These are phyloP conservation scores for Cryptococcus amylolentus DNA, from an alignment of 1,284 basidiomycete genomes.

Conservation along the genomic window DNA sequence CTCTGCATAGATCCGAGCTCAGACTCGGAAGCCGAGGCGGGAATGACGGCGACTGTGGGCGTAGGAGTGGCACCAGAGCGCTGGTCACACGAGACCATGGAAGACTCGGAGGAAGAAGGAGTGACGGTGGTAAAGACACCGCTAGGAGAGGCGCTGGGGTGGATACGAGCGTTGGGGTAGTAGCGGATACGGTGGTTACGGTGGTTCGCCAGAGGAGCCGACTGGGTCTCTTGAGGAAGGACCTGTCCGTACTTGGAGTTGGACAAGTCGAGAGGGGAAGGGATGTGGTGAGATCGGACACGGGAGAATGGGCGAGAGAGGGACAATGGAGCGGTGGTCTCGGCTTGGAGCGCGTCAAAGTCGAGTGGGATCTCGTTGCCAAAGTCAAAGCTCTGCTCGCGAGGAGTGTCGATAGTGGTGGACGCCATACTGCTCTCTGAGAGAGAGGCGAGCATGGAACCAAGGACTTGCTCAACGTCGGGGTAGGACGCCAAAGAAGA, in stretches of 20 bases:
- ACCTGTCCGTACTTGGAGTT: conserved; percentile 2
- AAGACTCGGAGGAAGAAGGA: conserved; percentile 7
- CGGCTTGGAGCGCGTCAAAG: conserved; percentile 8
- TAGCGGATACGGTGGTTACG: conserved; percentile 42
- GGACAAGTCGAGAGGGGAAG: conserved; percentile 23
- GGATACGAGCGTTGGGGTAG: conserved; percentile 32
- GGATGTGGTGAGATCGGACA: conserved; percentile 6
- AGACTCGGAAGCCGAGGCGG: neutral
- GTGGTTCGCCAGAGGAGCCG: conserved; percentile 23
- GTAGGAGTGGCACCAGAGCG: neutral
- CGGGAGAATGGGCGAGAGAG: conserved; percentile 8
- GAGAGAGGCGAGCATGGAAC: conserved; percentile 35
- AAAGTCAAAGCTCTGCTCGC: conserved; percentile 4
- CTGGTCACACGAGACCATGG: conserved; percentile 1
- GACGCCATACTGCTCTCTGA: conserved; percentile 22
- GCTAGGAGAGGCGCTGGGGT: conserved; percentile 25
- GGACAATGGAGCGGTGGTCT: conserved; percentile 29
- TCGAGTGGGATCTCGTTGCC: conserved; percentile 33
- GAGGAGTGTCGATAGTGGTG: conserved; percentile 8
- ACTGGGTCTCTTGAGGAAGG: conserved; percentile 5
- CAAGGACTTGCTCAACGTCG: conserved; percentile 39
- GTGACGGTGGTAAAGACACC: conserved; percentile 23
- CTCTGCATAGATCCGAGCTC: neutral
- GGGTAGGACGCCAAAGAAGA: conserved; percentile 33
- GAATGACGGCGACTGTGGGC: neutral